Evolutionary conservation across 83 land plant species (phyloP).

Genomic region (Picea abies): DNA sequence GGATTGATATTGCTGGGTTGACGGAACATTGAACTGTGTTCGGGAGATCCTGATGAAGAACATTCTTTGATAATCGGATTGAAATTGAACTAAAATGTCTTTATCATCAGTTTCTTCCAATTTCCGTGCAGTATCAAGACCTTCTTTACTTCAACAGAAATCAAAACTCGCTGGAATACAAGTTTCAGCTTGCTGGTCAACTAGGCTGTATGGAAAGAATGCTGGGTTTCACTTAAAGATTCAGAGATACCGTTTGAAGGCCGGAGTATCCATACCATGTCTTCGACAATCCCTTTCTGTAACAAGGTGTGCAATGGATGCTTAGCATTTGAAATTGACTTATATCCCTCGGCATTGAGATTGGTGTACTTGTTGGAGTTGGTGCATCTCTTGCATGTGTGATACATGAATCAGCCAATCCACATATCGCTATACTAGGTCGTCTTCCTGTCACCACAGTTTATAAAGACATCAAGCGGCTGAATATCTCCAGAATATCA

Average conservation of each 20-base stretch:
- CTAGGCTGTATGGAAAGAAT: constrained; percentile 1
- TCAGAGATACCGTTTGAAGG: not conserved
- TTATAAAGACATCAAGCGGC: too few species aligned
- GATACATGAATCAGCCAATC: too few species aligned
- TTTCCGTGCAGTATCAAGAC: not conserved
- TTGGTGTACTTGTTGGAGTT: too few species aligned
- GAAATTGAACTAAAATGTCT: not conserved
- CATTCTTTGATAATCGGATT: not conserved
- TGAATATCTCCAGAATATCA: too few species aligned
- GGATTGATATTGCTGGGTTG: not conserved
- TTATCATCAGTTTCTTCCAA: constrained; percentile 8
- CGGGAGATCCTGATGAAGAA: constrained; percentile 4
- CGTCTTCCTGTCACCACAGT: too few species aligned
- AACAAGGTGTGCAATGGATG: constrained; percentile 14
- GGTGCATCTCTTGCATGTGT: too few species aligned
- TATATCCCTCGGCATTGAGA: too few species aligned
- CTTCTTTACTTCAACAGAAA: constrained; percentile 1
- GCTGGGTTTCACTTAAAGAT: not conserved
- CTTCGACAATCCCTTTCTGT: not conserved
- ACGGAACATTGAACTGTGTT: constrained; percentile 6
- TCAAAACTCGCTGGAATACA: constrained; percentile 7
- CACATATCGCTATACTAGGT: too few species aligned
- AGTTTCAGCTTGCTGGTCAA: not conserved
- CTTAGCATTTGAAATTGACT: not conserved
- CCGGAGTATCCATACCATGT: not conserved